Conservation (phyloP, 2,329 filamentous ascomycete genomes). For the Ilyonectria destructans region DNA sequence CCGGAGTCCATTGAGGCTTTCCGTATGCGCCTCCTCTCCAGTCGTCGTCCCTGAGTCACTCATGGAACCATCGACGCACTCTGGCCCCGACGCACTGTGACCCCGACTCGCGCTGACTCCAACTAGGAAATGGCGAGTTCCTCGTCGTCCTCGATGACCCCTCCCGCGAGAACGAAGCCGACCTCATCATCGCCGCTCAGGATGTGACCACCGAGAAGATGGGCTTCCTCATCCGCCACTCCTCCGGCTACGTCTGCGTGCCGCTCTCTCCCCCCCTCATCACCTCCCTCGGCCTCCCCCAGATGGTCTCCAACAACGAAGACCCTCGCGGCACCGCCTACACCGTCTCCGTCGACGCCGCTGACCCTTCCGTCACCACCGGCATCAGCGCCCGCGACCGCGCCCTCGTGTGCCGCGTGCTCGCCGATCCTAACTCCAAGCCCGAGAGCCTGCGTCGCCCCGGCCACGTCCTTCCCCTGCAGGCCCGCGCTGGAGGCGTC, state of each 20-base stretch:
- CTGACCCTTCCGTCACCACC: conserved; percentile 82
- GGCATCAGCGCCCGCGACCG: conserved; percentile 94
- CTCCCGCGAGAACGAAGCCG: conserved; percentile 96
- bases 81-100: background rate
- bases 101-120: conserved; percentile 6
- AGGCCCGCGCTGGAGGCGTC: conserved; percentile 85
- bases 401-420: conserved; percentile 82
- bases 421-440: conserved; percentile 77
- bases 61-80: background rate
- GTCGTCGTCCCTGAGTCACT: background rate
- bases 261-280: conserved; percentile 82
- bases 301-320: conserved; percentile 84
- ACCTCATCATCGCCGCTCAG: conserved; percentile 94
- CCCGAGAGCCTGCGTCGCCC: conserved; percentile 81
- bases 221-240: conserved; percentile 95
- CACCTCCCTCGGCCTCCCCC: conserved; percentile 82
- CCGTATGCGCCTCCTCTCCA: conserved; percentile 63
- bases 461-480: conserved; percentile 91
- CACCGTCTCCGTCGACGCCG: conserved; percentile 89
- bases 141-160: conserved; percentile 95
- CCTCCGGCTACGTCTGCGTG: conserved; percentile 92
- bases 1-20: conserved; percentile 77
- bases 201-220: conserved; percentile 90
- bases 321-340: conserved; percentile 95
- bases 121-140: conserved; percentile 85